Evolutionary conservation across 2,329 filamentous ascomycete species (phyloP).

Genomic region (Talaromyces piceae): DNA sequence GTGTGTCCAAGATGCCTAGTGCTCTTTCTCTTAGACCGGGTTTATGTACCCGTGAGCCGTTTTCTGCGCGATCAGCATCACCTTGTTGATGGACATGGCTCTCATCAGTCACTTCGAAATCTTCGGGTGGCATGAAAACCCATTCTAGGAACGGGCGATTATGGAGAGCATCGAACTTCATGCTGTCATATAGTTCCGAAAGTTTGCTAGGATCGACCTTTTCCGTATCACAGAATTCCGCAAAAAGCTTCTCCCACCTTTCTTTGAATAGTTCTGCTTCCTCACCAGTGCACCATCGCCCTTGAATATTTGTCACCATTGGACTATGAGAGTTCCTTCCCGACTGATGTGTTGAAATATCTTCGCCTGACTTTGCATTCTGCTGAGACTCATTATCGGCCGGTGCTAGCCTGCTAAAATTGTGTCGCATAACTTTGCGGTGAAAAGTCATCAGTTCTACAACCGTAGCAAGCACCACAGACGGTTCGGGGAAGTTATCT

Average conservation of each 20-base stretch:
- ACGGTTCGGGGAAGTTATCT: constrained; percentile 86
- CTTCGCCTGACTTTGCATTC: constrained; percentile 22
- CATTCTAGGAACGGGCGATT: constrained; percentile 95
- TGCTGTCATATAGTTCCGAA: constrained; percentile 95
- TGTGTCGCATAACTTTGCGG: constrained; percentile 87
- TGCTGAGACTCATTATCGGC: constrained; percentile 52
- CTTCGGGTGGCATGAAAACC: constrained; percentile 83
- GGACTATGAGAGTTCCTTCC: constrained; percentile 34
- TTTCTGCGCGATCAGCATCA: constrained; percentile 20
- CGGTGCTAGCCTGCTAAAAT: constrained; percentile 72
- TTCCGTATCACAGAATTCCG: constrained; percentile 91
- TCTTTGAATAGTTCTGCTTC: constrained; percentile 92
- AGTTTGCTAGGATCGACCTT: constrained; percentile 99
- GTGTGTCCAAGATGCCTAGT: constrained; percentile 36
- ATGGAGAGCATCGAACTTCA: constrained; percentile 98
- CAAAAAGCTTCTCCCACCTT: constrained; percentile 96
- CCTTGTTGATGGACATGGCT: constrained; percentile 6
- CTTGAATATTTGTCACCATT: constrained; percentile 65
- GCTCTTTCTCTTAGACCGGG: constrained; percentile 47
- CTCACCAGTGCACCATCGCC: constrained; percentile 93
- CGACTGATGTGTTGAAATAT: constrained; percentile 12
- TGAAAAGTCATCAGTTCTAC: constrained; percentile 98
- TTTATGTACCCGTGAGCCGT: constrained; percentile 29
- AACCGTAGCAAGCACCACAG: constrained; percentile 82
- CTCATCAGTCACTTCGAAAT: constrained; percentile 57